Base-by-base conservation (phyloP, 352 stramenopile genomes). In the Pythium sp. region DNA sequence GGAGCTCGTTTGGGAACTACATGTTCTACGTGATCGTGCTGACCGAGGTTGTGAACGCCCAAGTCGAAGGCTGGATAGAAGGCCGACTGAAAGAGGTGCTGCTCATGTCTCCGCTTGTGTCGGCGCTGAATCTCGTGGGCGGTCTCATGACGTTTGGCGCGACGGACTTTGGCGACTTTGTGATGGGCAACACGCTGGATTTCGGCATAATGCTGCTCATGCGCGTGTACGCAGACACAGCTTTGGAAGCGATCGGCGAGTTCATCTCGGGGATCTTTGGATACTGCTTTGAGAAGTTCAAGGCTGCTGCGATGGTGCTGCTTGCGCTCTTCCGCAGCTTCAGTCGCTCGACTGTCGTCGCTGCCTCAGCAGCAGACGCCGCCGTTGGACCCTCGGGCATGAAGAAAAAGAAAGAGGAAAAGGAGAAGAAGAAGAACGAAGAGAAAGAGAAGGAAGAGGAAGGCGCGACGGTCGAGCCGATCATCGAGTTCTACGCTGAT, bases 11-110 rank as follows among this genome's bases (percentile, higher is more conserved):
- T 70, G 95, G 94, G 15, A 77, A 86, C 58, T 98, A 98, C 75
- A 97, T 99, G 72, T 99, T 98, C 80, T 98, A 97, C 70, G 92
- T 98, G 9, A 98, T 99, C 57, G 82, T 99, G 58, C 79, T 87
- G 9, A 91, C 97, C 58, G 97, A 98, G 65, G 72, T 99, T 15
- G 64, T 99, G 15, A 95, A 92, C 54, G 82, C 81, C 11, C 71
- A 95, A 12, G 73, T 98, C 62, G 92, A 97, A 68, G 73, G 77
- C 9, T 91, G 97, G 72, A 89, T 98, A 7, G 93, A 98, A 68
- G 87, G 80, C 0, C 90, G 97, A 58, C 67, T 99, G 1, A 91
- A 93, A 58, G 97, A 99, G 69, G 73, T 81, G 12, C 78, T 99
- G 34, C 73, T 99, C 30, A 91, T 94, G 74, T 83, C 84, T 1